These are phyloP conservation scores for Pittosporum tobira DNA, from an alignment of 129 eudicot genomes.

Conservation along the genomic window DNA sequence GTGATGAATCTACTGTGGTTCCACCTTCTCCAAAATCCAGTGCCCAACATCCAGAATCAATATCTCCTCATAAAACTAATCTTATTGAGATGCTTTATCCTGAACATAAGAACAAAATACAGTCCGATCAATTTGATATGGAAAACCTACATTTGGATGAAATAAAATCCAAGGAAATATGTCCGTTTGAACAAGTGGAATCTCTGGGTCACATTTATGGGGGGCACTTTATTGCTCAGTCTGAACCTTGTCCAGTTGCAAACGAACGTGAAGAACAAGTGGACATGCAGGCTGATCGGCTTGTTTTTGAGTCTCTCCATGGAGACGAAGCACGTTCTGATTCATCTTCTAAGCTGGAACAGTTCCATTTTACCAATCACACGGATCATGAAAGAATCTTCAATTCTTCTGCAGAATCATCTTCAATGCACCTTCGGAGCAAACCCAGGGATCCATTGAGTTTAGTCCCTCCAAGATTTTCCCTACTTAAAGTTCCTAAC, in stretches of 20 bases:
- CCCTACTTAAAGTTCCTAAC: slow-evolving; percentile 29
- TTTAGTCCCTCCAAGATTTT: slow-evolving; percentile 25
- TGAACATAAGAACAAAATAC: slow-evolving; percentile 20
- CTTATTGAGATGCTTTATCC: slow-evolving; percentile 14
- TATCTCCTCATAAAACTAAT: slow-evolving; percentile 12
- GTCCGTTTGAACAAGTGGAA: slow-evolving; percentile 1
- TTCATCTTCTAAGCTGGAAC: slow-evolving; percentile 8
- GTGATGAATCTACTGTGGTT: slow-evolving; percentile 6
- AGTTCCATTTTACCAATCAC: neutral
- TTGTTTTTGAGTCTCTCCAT: slow-evolving; percentile 11
- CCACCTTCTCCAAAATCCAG: slow-evolving; percentile 12
- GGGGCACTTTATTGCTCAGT: slow-evolving; percentile 12
- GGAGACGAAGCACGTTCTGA: slow-evolving; percentile 11
- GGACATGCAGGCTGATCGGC: slow-evolving; percentile 7
- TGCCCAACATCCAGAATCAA: slow-evolving; percentile 22
- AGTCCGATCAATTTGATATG: too few species aligned
- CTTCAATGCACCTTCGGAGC: slow-evolving; percentile 11
- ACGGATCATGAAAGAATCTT: slow-evolving; percentile 8
- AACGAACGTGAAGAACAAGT: neutral
- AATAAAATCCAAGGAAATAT: slow-evolving; percentile 8
- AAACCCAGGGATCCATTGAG: slow-evolving; percentile 23
- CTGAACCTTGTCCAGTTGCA: slow-evolving; percentile 11
- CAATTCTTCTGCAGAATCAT: slow-evolving; percentile 13
- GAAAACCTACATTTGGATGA: too few species aligned
- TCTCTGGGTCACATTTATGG: slow-evolving; percentile 20